These are phyloP conservation scores for Penicillium subrubescens DNA, from an alignment of 495 filamentous ascomycete species.

Conservation along the genomic window DNA sequence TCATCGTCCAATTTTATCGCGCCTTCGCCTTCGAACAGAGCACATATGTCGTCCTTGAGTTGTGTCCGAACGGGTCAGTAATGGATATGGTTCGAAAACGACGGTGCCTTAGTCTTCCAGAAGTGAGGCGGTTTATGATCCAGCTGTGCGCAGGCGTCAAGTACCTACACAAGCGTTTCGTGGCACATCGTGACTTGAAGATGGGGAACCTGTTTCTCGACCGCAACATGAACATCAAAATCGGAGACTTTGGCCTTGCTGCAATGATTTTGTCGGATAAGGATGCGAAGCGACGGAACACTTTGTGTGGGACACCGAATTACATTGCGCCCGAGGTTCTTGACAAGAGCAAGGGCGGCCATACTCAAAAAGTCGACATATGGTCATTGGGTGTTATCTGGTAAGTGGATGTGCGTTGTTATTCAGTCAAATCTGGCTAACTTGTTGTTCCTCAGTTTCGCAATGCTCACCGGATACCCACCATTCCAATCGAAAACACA, in stretches of 20 bases:
- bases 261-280: conserved; percentile 84
- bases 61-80: conserved; percentile 95
- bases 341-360: conserved; percentile 72
- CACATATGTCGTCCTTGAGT: conserved; percentile 91
- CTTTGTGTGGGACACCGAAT: conserved; percentile 95
- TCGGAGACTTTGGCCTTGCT: conserved; percentile 97
- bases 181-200: conserved; percentile 96
- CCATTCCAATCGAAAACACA: conserved; percentile 86
- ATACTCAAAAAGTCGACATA: conserved; percentile 91
- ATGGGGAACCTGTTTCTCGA: conserved; percentile 98
- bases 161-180: conserved; percentile 91
- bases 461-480: conserved; percentile 86
- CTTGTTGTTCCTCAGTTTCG: conserved; percentile 57
- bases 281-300: conserved; percentile 82
- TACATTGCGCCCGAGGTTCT: conserved; percentile 98
- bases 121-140: conserved; percentile 87
- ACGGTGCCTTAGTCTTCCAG: conserved; percentile 83
- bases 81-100: conserved; percentile 96
- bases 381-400: conserved; percentile 98
- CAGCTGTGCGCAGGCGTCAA: conserved; percentile 96
- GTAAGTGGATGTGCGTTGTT: conserved; percentile 47
- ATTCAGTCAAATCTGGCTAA: conserved; percentile 18
- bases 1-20: conserved; percentile 92
- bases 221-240: conserved; percentile 93
- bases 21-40: conserved; percentile 87